These are phyloP conservation scores for Mollisiaceae sp. DNA, from an alignment of 2,329 filamentous ascomycete genomes.

Conservation along the genomic window DNA sequence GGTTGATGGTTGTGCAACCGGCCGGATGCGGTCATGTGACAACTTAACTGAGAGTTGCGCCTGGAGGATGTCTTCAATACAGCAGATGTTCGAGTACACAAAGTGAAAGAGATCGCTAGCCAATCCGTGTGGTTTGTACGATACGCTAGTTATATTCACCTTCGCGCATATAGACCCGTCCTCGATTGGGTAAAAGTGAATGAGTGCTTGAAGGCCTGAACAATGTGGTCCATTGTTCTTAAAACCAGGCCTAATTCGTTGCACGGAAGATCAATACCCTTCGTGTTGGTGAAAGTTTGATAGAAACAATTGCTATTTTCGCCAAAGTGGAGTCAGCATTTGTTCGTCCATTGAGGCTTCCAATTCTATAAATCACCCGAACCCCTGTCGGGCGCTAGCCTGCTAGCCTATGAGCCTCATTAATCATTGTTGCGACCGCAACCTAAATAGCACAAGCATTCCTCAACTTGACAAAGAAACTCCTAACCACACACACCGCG, in stretches of 20 bases:
- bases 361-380: not conserved
- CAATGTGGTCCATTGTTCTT: conserved; percentile 5
- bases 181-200: conserved; percentile 10
- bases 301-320: not conserved
- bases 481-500: not conserved
- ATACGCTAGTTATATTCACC: conserved; percentile 1
- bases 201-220: not conserved
- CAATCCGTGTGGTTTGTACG: not conserved
- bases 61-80: not conserved
- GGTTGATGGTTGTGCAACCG: not conserved
- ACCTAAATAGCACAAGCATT: conserved; percentile 4
- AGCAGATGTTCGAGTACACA: not conserved
- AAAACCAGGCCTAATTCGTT: not conserved
- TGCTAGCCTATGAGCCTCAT: not conserved
- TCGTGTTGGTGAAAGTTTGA: not conserved
- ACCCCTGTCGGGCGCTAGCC: not conserved
- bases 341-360: not conserved
- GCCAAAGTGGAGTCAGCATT: not conserved
- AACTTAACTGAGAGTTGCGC: not conserved
- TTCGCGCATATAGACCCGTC: not conserved
- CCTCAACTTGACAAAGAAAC: conserved; percentile 15
- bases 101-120: not conserved
- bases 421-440: not conserved
- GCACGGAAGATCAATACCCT: not conserved
- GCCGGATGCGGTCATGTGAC: not conserved